phyloP scores from a whole-genome alignment of 768 basidiomycete species.

The Crucibulum laeve region DNA sequence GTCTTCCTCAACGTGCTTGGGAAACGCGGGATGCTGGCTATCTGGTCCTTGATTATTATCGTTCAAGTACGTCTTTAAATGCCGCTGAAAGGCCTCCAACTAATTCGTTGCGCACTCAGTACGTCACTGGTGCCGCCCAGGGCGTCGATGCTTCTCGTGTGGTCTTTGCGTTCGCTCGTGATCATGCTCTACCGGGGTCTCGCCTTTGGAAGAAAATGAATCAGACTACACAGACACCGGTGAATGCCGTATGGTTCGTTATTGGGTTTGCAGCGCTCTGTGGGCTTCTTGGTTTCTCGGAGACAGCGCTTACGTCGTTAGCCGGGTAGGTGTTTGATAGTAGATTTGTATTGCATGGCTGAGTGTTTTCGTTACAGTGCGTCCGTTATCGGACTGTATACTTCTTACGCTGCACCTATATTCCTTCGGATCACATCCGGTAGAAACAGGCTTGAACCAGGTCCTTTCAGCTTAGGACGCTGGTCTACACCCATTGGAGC shows the following conservation, averaged over 20 bases:
- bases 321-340: constrained; percentile 45
- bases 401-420: constrained; percentile 64
- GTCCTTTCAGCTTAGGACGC: constrained; percentile 56
- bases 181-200: constrained; percentile 71
- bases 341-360: not conserved
- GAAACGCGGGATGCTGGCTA: constrained; percentile 64
- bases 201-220: constrained; percentile 66
- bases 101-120: constrained; percentile 29
- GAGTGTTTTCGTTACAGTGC: constrained; percentile 33
- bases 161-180: constrained; percentile 70
- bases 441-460: constrained; percentile 49
- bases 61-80: constrained; percentile 30
- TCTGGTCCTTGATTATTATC: constrained; percentile 70
- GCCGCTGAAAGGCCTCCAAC: not conserved
- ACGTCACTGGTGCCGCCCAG: constrained; percentile 70
- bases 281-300: constrained; percentile 63
- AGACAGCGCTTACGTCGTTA: constrained; percentile 57
- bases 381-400: constrained; percentile 68
- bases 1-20: constrained; percentile 63
- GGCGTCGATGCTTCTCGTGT: constrained; percentile 73
- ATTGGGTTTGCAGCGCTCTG: constrained; percentile 51
- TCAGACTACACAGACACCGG: constrained; percentile 56
- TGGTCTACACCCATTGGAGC: constrained; percentile 58
- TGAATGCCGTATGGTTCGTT: constrained; percentile 75
- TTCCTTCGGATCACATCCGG: constrained; percentile 71